Evolutionary conservation across 768 basidiomycete species (phyloP).

Genomic region (Dioszegia aurantiaca): DNA sequence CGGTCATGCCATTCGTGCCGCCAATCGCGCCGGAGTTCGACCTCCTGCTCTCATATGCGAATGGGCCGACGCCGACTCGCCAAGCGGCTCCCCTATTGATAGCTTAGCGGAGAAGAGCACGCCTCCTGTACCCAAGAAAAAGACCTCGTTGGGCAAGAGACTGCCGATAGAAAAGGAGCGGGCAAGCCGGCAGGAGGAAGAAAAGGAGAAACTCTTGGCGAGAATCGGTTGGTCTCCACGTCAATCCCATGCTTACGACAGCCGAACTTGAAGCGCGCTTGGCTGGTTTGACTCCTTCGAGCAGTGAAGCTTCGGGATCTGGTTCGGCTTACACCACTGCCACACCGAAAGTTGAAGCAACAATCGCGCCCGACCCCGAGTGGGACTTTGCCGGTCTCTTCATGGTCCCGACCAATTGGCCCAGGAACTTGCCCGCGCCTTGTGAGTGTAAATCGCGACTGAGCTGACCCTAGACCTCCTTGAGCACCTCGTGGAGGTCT

Average conservation of each 20-base stretch:
- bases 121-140: slow-evolving; percentile 5
- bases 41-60: slow-evolving; percentile 34
- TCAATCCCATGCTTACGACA: slow-evolving; percentile 1
- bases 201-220: slow-evolving; percentile 32
- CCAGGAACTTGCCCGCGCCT: slow-evolving; percentile 42
- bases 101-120: background rate
- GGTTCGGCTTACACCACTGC: background rate
- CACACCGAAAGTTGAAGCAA: background rate
- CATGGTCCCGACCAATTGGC: slow-evolving; percentile 41
- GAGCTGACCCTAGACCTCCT: slow-evolving; percentile 31
- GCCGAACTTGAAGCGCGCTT: slow-evolving; percentile 20
- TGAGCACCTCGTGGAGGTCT: slow-evolving; percentile 63
- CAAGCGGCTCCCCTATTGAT: background rate
- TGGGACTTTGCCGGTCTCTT: slow-evolving; percentile 27
- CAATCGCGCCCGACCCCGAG: background rate
- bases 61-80: slow-evolving; percentile 34
- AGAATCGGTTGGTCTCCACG: slow-evolving; percentile 28
- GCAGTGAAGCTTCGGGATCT: background rate
- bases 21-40: slow-evolving; percentile 29
- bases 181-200: slow-evolving; percentile 27
- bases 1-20: slow-evolving; percentile 42
- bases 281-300: slow-evolving; percentile 21
- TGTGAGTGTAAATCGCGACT: slow-evolving; percentile 20
- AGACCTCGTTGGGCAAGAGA: slow-evolving; percentile 11
- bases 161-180: slow-evolving; percentile 19